Conservation (phyloP, 208 protist genomes). For the Leishmania mexicana region DNA sequence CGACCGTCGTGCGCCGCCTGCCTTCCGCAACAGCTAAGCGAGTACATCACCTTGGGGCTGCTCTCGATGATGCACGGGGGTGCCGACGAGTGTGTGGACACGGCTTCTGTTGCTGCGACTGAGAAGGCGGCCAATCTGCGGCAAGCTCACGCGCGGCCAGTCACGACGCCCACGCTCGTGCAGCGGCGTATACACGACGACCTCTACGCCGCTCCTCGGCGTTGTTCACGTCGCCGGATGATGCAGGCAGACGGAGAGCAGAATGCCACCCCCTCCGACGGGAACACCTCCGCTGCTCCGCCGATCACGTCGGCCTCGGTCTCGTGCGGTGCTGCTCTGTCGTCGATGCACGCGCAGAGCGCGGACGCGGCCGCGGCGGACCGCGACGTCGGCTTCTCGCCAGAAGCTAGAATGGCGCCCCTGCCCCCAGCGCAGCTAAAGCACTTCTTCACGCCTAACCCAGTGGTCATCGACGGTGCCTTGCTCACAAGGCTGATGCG, state of each 20-base stretch:
- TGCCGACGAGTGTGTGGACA: not conserved
- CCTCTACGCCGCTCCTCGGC: slow-evolving; percentile 32
- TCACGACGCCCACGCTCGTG: slow-evolving; percentile 5
- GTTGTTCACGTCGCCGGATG: too few relatives aligned
- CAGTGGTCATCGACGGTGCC: not conserved
- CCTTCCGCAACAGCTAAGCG: slow-evolving; percentile 27
- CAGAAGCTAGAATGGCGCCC: not conserved
- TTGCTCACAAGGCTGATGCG: slow-evolving; percentile 4
- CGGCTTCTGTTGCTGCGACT: too few relatives aligned
- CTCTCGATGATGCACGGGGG: slow-evolving; percentile 23
- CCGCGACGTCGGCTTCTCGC: not conserved
- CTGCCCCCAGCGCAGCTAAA: not conserved
- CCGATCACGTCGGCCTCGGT: not conserved
- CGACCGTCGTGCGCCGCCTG: slow-evolving; percentile 39
- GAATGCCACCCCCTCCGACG: not conserved
- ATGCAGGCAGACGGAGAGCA: not conserved
- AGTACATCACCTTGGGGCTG: slow-evolving; percentile 37
- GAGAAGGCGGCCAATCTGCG: not conserved
- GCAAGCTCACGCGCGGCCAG: too few relatives aligned
- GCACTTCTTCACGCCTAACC: not conserved
- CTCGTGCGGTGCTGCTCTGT: not conserved
- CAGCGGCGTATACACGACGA: slow-evolving; percentile 29
- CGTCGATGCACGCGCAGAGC: not conserved
- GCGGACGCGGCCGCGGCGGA: not conserved
- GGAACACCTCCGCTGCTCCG: too few relatives aligned